These are phyloP conservation scores for Cicer yamashitae DNA, from an alignment of 306 rosid species.

Conservation along the genomic window DNA sequence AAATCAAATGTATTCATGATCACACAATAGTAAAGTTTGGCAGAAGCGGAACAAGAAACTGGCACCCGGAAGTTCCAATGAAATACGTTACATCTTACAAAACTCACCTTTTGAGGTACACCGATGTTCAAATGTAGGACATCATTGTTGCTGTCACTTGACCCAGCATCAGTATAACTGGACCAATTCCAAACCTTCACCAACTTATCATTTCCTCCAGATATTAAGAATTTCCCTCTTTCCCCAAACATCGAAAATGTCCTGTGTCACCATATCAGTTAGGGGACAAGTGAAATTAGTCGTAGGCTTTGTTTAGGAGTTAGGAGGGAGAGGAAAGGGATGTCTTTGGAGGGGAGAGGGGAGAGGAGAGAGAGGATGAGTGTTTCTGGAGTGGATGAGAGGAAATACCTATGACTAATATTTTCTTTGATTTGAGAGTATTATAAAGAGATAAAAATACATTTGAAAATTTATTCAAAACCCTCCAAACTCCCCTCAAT, in stretches of 20 bases:
- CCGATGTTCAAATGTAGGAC: constrained; percentile 57
- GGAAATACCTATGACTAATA: no score
- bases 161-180: constrained; percentile 48
- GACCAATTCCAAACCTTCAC: constrained; percentile 93
- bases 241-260: constrained; percentile 82
- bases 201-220: constrained; percentile 84
- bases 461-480: no score
- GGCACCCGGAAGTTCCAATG: constrained; percentile 18
- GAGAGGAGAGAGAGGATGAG: no score
- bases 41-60: constrained; percentile 31
- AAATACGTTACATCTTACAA: constrained; percentile 5
- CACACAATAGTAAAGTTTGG: constrained; percentile 1
- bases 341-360: no score
- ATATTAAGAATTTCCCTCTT: constrained; percentile 80
- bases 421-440: no score
- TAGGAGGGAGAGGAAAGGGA: no score
- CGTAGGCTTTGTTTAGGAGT: no score
- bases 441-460: no score
- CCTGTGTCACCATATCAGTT: constrained; percentile 61
- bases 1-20: constrained; percentile 39
- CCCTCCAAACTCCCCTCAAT: no score
- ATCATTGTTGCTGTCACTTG: constrained; percentile 39
- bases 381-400: no score
- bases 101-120: constrained; percentile 71
- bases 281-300: constrained; percentile 43